Conservation (phyloP, 257 asterid species). For the Nicotiana paniculata region DNA sequence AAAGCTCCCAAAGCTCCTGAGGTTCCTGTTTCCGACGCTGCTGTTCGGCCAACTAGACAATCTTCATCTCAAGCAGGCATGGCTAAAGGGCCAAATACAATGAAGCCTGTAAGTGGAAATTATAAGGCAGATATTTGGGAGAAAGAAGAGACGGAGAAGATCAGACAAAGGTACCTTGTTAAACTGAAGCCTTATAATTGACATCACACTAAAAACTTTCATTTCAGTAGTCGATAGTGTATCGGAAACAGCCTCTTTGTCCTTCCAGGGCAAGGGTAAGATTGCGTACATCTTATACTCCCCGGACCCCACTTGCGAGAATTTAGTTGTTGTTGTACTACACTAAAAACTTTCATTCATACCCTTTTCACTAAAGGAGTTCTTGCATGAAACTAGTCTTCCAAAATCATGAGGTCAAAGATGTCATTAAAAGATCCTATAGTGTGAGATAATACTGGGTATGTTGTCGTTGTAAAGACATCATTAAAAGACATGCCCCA, state of each 20-base stretch:
- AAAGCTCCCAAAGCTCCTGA: slow-evolving; percentile 21
- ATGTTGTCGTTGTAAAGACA: too few relatives aligned
- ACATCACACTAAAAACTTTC: neutral
- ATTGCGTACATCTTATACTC: rapidly evolving
- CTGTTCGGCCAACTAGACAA: slow-evolving; percentile 9
- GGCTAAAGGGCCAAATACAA: slow-evolving; percentile 18
- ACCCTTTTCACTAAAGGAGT: neutral
- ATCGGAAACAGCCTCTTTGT: too few relatives aligned
- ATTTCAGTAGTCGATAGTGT: too few relatives aligned
- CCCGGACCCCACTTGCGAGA: too few relatives aligned
- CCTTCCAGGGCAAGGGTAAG: too few relatives aligned
- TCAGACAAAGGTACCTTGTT: slow-evolving; percentile 43
- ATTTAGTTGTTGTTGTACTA: too few relatives aligned
- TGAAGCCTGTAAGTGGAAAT: slow-evolving; percentile 30
- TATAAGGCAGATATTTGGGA: slow-evolving; percentile 69
- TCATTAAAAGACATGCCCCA: too few relatives aligned
- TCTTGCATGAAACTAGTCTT: neutral
- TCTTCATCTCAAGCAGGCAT: slow-evolving; percentile 24
- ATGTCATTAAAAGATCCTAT: too few relatives aligned
- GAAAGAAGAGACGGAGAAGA: slow-evolving; percentile 46
- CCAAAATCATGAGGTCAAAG: too few relatives aligned
- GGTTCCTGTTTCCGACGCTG: slow-evolving; percentile 15
- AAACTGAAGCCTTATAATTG: neutral
- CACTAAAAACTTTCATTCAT: neutral
- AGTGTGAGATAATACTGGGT: too few relatives aligned